Base-by-base conservation (phyloP, 2,329 filamentous ascomycete species). In the Colletotrichum euphorbiae region DNA sequence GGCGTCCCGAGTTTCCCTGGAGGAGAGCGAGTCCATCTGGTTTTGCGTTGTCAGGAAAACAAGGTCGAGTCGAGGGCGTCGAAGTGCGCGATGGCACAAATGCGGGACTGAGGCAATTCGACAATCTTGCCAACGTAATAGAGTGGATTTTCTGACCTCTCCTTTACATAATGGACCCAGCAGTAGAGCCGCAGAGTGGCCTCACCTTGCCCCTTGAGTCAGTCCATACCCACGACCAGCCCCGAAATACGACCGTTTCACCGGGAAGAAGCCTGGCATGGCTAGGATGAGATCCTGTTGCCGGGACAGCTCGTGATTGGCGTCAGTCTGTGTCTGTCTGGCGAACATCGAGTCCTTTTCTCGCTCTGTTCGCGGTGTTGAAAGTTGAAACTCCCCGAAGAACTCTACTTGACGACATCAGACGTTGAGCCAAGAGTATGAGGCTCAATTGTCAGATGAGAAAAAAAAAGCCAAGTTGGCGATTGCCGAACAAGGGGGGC, bases 221-320 rank as follows among this genome's bases (percentile, higher is more conserved):
- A 59, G 65, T 68, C 54, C 65, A 58, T 67, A 56, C 21, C 65
- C 38, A 65, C 46, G 40, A 59, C 42, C 52, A 58, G 56, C 52
- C 54, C 65, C 65, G 65, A 68, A 68, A 65, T 68, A 68, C 61
- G 65, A 68, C 65, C 65, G 61, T 51, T 52, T 38, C 38, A n/a
- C 52, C 54, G 59, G 52, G 43, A 59, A 68, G 15, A 55, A 28
- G 50, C 48, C 40, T 55, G 59, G 45, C 28, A 38, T 52, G 31
- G 24, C 51, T 19, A 38, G 45, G 45, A 61, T 28, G 21, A 4
- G 33, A 19, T 52, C 21, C 8, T 50, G 2, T 24, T 31, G 57
- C 19, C 19, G 17, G 31, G 40, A 15, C 11, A n/a, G 40, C 42
- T 17, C 17, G 28, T 58, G 21, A 9, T 24, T 17, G 21, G 38